phyloP scores from a whole-genome alignment of 352 stramenopile species.

The Globisporangium cystogenes region DNA sequence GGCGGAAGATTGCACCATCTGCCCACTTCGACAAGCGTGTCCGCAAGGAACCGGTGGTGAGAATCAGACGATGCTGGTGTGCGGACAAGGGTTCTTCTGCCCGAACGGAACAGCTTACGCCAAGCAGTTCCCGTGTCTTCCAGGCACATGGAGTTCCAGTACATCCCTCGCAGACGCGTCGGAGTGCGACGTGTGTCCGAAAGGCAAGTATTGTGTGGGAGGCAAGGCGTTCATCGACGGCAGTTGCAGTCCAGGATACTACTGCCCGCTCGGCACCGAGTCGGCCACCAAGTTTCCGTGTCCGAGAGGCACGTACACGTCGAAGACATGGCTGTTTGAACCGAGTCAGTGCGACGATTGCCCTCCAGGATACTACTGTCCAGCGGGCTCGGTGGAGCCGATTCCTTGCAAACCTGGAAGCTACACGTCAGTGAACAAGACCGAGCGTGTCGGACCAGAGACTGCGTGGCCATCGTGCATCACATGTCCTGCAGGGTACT shows the following conservation, averaged over 20 bases:
- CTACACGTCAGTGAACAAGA: constrained; percentile 70
- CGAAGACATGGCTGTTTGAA: constrained; percentile 71
- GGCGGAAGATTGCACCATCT: constrained; percentile 70
- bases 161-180: constrained; percentile 44
- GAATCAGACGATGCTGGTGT: constrained; percentile 63
- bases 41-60: constrained; percentile 66
- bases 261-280: constrained; percentile 81
- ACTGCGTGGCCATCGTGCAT: constrained; percentile 55
- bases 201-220: constrained; percentile 84
- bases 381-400: constrained; percentile 46
- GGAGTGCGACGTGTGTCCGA: constrained; percentile 79
- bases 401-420: constrained; percentile 73
- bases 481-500: constrained; percentile 77
- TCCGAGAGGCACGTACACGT: constrained; percentile 75
- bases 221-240: constrained; percentile 74
- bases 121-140: constrained; percentile 76
- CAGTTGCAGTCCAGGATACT: constrained; percentile 74
- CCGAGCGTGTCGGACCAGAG: constrained; percentile 52
- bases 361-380: constrained; percentile 72
- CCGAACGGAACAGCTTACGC: constrained; percentile 66
- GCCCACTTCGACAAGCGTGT: constrained; percentile 66
- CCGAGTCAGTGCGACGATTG: constrained; percentile 74
- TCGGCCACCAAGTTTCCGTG: constrained; percentile 71
- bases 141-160: constrained; percentile 84
- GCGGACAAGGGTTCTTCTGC: constrained; percentile 73